phyloP scores from a whole-genome alignment of 768 basidiomycete species.

The Dentipellis sp. region DNA sequence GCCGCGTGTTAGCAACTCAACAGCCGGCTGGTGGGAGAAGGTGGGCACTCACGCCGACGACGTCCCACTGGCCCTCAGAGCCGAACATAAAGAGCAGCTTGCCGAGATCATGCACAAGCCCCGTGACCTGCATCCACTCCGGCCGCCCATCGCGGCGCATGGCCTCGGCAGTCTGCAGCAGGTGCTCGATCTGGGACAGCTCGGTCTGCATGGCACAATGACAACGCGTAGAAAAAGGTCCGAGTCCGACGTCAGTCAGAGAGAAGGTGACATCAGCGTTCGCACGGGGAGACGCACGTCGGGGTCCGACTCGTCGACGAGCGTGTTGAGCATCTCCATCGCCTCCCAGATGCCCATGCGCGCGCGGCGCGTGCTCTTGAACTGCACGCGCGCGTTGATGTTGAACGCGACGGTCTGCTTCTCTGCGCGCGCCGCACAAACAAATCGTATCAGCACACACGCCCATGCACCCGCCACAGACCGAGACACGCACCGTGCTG shows the following conservation, averaged over 20 bases:
- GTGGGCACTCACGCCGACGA: slow-evolving; percentile 60
- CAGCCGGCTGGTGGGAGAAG: not conserved
- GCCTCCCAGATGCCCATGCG: slow-evolving; percentile 82
- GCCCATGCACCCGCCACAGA: too few relatives aligned
- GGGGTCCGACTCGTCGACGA: slow-evolving; percentile 88
- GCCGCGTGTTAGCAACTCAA: not conserved
- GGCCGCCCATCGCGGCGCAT: slow-evolving; percentile 81
- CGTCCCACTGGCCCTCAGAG: slow-evolving; percentile 89
- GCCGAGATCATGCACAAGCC: slow-evolving; percentile 83
- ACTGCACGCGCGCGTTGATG: slow-evolving; percentile 65
- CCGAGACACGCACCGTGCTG: slow-evolving; percentile 50
- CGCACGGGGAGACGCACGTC: slow-evolving; percentile 39
- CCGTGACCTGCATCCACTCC: slow-evolving; percentile 89
- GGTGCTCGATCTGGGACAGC: slow-evolving; percentile 82
- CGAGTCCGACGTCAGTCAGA: too few relatives aligned
- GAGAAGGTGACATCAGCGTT: not conserved
- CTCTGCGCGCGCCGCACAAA: slow-evolving; percentile 30
- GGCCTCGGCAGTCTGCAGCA: slow-evolving; percentile 87
- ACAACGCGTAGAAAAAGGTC: not conserved
- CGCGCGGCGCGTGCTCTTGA: slow-evolving; percentile 55
- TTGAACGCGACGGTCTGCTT: slow-evolving; percentile 88
- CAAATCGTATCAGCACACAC: not conserved
- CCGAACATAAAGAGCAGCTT: slow-evolving; percentile 81
- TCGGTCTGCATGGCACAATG: slow-evolving; percentile 38
- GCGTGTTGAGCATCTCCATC: slow-evolving; percentile 78